Percentiles rank a stretch among this genome's conserved stretches.
These are phyloP conservation scores for Orobanche coerulescens DNA, from an alignment of 257 asterid genomes.

Conservation along the genomic window DNA sequence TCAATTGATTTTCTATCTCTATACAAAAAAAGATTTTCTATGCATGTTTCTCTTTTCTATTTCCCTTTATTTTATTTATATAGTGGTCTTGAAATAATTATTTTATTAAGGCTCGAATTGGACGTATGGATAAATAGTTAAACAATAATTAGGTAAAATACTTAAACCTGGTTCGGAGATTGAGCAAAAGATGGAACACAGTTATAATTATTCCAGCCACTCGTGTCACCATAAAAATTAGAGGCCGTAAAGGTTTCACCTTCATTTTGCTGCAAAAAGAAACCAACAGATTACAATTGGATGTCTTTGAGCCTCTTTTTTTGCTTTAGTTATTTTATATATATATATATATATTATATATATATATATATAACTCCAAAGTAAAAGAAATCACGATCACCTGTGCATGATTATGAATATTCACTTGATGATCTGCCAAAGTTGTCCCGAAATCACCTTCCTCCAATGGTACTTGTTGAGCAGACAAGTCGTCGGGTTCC, in stretches of 20 bases:
- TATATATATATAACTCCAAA: too few relatives aligned
- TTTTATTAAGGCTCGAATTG: too few relatives aligned
- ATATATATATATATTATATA: too few relatives aligned
- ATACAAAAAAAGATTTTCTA: too few relatives aligned
- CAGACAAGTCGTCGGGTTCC: slow-evolving; percentile 15
- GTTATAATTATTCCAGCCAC: slow-evolving; percentile 9
- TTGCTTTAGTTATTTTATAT: background rate
- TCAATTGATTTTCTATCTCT: too few relatives aligned
- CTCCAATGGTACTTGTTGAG: background rate
- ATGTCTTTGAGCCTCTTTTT: background rate
- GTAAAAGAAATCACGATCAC: background rate
- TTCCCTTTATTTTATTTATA: too few relatives aligned
- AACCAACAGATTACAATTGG: background rate
- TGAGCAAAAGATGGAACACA: slow-evolving; percentile 16
- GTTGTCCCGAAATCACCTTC: slow-evolving; percentile 4
- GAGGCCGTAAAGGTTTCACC: slow-evolving; percentile 6
- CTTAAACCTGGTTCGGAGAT: slow-evolving; percentile 27
- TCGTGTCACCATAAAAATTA: background rate
- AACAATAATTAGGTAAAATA: background rate
- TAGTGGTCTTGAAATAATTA: too few relatives aligned
- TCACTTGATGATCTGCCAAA: slow-evolving; percentile 19
- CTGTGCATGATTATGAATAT: slow-evolving; percentile 16
- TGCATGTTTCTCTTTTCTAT: too few relatives aligned
- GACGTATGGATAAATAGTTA: background rate
- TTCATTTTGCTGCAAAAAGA: slow-evolving; percentile 17